These are phyloP conservation scores for Apiospora sp. DNA, from an alignment of 2,329 filamentous ascomycete genomes.

Conservation along the genomic window DNA sequence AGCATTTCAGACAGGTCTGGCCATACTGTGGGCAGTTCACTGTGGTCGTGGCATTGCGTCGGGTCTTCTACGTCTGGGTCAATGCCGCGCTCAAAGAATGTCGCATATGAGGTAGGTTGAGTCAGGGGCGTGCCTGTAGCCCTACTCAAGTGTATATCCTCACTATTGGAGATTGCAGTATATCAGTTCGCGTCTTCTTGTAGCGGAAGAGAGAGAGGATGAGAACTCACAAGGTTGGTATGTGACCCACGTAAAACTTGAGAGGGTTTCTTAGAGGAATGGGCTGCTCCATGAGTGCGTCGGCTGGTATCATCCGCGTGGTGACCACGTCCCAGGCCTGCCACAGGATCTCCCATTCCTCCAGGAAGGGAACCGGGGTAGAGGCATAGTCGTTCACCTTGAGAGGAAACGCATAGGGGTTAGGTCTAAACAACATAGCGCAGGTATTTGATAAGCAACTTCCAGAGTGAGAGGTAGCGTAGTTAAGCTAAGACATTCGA, in stretches of 20 bases:
- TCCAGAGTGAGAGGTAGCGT: background rate
- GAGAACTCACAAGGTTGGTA: background rate
- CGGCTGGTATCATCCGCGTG: background rate
- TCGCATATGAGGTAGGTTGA: background rate
- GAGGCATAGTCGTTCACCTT: background rate
- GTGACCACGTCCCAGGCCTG: background rate
- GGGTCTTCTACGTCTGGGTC: background rate
- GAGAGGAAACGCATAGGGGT: background rate
- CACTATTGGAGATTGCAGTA: background rate
- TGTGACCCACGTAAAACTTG: background rate
- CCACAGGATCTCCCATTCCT: background rate
- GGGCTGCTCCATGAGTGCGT: background rate
- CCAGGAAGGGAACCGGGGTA: background rate
- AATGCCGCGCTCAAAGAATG: background rate
- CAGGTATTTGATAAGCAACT: background rate
- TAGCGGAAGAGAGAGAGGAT: background rate
- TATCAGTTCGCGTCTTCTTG: background rate
- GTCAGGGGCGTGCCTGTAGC: background rate
- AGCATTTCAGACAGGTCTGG: background rate
- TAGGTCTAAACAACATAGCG: background rate
- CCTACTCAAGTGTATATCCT: background rate
- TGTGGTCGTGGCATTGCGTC: background rate
- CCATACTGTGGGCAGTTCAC: background rate
- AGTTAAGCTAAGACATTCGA: background rate
- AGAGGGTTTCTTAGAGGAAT: background rate